Conservation (phyloP, 192 early-diverging fungal species). For the Gorgonomyces haynaldii region DNA sequence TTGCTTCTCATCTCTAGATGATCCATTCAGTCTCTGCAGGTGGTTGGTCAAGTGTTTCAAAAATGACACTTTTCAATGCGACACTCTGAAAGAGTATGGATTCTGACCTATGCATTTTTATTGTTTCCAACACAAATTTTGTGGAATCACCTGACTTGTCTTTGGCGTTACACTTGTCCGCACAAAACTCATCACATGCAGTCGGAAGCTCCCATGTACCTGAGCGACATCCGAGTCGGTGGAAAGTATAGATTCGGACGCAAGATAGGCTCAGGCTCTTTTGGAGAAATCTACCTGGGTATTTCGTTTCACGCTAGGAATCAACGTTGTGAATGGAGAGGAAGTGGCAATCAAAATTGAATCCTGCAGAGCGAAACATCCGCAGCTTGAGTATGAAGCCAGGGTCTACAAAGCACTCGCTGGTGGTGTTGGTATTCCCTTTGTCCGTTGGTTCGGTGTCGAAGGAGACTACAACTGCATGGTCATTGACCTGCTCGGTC, state of each 20-base stretch:
- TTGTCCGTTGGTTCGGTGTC: conserved; percentile 49
- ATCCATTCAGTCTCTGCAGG: too few relatives aligned
- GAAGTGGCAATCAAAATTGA: conserved; percentile 98
- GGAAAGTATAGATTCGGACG: conserved; percentile 89
- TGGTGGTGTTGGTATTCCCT: conserved; percentile 66
- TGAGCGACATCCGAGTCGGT: conserved; percentile 58
- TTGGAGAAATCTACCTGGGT: conserved; percentile 95
- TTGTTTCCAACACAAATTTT: too few relatives aligned
- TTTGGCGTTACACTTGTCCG: too few relatives aligned
- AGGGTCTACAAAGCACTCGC: conserved; percentile 90
- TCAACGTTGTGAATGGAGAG: conserved; percentile 79
- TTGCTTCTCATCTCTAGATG: too few relatives aligned
- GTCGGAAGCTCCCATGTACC: conserved; percentile 10
- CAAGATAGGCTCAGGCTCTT: conserved; percentile 90
- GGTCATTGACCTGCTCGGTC: conserved; percentile 52
- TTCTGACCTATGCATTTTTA: too few relatives aligned
- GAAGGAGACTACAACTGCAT: conserved; percentile 52
- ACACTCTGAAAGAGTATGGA: too few relatives aligned
- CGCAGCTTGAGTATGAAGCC: conserved; percentile 95
- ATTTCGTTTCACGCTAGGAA: conserved; percentile 36
- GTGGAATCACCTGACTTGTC: too few relatives aligned
- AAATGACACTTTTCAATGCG: too few relatives aligned
- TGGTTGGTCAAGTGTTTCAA: too few relatives aligned
- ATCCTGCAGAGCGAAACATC: conserved; percentile 84
- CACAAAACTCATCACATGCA: too few relatives aligned